phyloP scores from a whole-genome alignment of 1,139 yeast species.

The Yamadazyma trypodendri region DNA sequence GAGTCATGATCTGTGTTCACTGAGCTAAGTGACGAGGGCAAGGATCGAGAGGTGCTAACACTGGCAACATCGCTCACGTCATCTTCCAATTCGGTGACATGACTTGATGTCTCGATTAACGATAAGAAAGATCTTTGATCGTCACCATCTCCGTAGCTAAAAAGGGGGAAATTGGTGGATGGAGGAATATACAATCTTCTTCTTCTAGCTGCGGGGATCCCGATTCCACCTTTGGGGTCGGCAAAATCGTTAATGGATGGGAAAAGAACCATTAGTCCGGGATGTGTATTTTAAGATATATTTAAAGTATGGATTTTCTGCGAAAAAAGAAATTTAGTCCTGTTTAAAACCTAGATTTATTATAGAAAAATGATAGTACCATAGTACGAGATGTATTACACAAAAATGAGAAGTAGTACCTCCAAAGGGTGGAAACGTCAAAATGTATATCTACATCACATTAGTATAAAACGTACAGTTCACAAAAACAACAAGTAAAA shows the following conservation, averaged over 20 bases:
- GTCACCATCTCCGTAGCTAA: constrained; percentile 57
- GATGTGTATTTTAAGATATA: neutral
- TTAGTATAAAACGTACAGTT: neutral
- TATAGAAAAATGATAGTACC: too few relatives aligned
- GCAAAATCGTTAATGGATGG: constrained; percentile 42
- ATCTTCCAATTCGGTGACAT: constrained; percentile 40
- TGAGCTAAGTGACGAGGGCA: constrained; percentile 62
- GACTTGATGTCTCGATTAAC: constrained; percentile 40
- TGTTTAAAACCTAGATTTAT: too few relatives aligned
- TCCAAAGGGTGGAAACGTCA: too few relatives aligned
- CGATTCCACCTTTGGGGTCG: constrained; percentile 37
- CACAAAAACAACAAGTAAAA: neutral
- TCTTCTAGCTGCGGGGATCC: constrained; percentile 39
- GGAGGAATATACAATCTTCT: constrained; percentile 64
- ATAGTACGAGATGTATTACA: too few relatives aligned
- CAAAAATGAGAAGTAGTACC: too few relatives aligned
- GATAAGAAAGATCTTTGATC: constrained; percentile 68
- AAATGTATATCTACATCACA: too few relatives aligned
- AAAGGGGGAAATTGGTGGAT: constrained; percentile 65
- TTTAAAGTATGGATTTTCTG: too few relatives aligned
- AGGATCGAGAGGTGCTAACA: constrained; percentile 53
- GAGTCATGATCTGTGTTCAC: constrained; percentile 55
- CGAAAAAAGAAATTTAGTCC: too few relatives aligned
- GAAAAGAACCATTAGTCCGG: constrained; percentile 47
- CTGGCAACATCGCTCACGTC: constrained; percentile 51